Conservation (phyloP, 305 asterid genomes). For the Fraxinus greggii region DNA sequence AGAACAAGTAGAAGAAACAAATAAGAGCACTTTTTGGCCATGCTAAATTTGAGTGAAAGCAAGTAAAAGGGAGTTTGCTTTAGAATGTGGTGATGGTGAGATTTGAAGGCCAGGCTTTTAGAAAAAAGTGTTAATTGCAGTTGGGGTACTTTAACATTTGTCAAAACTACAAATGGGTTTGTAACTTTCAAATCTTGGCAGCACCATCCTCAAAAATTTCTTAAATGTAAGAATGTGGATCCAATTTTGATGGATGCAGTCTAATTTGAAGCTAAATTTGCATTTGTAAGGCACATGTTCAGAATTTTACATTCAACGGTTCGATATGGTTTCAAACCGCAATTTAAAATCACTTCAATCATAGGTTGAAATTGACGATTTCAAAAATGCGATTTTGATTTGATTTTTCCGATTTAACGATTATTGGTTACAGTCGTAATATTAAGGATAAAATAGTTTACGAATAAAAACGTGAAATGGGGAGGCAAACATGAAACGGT, state of each 20-base stretch:
- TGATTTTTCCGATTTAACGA: too few relatives aligned
- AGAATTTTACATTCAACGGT: too few relatives aligned
- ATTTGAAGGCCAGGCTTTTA: background rate
- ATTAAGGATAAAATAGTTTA: too few relatives aligned
- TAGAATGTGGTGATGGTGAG: background rate
- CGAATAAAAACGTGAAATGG: too few relatives aligned
- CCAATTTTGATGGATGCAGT: background rate
- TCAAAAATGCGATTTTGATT: too few relatives aligned
- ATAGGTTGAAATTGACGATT: too few relatives aligned
- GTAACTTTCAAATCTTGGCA: background rate
- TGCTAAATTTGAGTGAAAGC: conserved; percentile 15
- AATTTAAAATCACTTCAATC: too few relatives aligned
- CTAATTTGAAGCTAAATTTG: background rate
- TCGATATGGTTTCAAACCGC: too few relatives aligned
- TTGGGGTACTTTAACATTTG: background rate
- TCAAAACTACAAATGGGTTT: background rate
- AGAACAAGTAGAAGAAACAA: conserved; percentile 26
- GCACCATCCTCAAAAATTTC: background rate
- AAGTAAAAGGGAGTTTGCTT: background rate
- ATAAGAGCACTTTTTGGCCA: conserved; percentile 29
- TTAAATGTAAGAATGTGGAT: too few relatives aligned
- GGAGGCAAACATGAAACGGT: too few relatives aligned
- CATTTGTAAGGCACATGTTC: background rate
- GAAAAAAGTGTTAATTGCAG: background rate
- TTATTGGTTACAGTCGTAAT: too few relatives aligned